These are phyloP conservation scores for Babjeviella inositovora DNA, from an alignment of 805 yeast genomes.

Conservation along the genomic window DNA sequence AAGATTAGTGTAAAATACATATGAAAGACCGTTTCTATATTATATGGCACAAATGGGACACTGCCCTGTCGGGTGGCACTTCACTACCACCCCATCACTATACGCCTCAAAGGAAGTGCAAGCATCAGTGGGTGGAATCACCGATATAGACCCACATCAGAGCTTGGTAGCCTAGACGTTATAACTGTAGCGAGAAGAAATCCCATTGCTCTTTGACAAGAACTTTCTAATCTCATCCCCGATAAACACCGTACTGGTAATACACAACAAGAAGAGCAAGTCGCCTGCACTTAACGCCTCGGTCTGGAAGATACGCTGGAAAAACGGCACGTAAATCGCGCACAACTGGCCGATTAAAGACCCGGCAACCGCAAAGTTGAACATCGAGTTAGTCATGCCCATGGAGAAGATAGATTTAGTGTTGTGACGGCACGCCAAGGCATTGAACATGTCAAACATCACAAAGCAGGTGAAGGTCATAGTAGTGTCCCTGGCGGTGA, in stretches of 20 bases:
- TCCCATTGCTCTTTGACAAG: neutral
- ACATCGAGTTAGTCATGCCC: slow-evolving; percentile 78
- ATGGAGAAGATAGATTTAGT: slow-evolving; percentile 71
- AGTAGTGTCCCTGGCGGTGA: slow-evolving; percentile 92
- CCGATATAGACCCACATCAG: too few species aligned
- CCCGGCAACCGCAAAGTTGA: slow-evolving; percentile 81
- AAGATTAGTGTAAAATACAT: too few species aligned
- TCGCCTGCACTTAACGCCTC: slow-evolving; percentile 73
- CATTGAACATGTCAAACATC: slow-evolving; percentile 92
- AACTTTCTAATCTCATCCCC: slow-evolving; percentile 73
- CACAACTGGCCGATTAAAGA: slow-evolving; percentile 83
- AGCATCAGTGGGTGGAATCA: too few species aligned
- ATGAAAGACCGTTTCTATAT: too few species aligned
- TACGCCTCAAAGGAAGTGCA: too few species aligned
- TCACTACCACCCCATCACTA: too few species aligned
- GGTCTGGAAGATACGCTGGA: slow-evolving; percentile 87
- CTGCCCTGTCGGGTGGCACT: too few species aligned
- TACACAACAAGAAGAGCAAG: slow-evolving; percentile 36
- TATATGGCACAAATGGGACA: too few species aligned
- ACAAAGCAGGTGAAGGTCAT: slow-evolving; percentile 98
- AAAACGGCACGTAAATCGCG: slow-evolving; percentile 86
- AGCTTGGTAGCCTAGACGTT: too few species aligned
- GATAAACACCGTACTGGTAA: slow-evolving; percentile 72
- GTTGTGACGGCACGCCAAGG: slow-evolving; percentile 81
- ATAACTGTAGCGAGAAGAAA: slow-evolving; percentile 1